These are phyloP conservation scores for Linnemannia elongata DNA, from an alignment of 192 early-diverging fungal genomes.

Conservation along the genomic window DNA sequence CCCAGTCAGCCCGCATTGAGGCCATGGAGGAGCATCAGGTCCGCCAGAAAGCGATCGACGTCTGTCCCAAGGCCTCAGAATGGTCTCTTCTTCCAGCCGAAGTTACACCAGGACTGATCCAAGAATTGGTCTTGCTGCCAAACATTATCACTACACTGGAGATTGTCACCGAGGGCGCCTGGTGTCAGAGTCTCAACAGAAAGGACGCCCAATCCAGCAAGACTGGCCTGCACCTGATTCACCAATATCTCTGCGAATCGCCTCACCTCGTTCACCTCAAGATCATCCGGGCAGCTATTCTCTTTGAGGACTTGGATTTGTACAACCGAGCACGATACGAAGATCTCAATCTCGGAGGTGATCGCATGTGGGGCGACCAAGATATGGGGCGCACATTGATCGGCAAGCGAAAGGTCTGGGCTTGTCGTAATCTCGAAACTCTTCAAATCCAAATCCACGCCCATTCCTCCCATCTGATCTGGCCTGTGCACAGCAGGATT, in stretches of 20 bases:
- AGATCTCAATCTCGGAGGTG: not conserved
- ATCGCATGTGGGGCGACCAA: not conserved
- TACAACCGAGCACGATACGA: not conserved
- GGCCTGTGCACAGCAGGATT: not conserved
- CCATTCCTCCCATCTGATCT: not conserved
- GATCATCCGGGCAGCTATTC: not conserved
- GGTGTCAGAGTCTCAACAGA: not conserved
- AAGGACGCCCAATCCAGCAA: not conserved
- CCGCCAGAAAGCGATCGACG: not conserved
- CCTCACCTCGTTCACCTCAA: not conserved
- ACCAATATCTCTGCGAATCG: not conserved
- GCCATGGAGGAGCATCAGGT: not conserved
- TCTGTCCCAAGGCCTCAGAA: not conserved
- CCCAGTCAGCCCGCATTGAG: not conserved
- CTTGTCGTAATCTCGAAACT: not conserved
- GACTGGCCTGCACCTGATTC: not conserved
- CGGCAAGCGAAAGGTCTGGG: not conserved
- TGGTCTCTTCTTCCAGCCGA: not conserved
- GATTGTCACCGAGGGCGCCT: not conserved
- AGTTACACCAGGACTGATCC: not conserved
- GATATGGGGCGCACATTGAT: not conserved
- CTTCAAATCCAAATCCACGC: not conserved
- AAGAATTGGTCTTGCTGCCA: not conserved
- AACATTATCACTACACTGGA: not conserved
- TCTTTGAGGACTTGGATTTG: not conserved